A percentile compares a stretch with the other conserved stretches of the same genome.
These are phyloP conservation scores for Populus pruinosa DNA, from an alignment of 345 rosid genomes.

Conservation along the genomic window DNA sequence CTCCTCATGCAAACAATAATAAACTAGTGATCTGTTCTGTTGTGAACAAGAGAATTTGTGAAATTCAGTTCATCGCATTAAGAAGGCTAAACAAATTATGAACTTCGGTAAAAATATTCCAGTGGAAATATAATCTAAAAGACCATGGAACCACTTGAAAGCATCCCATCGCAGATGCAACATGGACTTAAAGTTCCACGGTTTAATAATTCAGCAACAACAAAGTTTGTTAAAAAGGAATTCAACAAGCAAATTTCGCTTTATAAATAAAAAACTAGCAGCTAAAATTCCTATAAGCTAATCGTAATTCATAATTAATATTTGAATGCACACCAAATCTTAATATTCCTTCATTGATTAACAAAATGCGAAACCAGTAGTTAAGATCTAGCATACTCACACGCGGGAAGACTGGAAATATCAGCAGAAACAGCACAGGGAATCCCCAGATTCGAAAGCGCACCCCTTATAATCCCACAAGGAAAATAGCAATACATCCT, in stretches of 20 bases:
- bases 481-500: slow-evolving; percentile 93
- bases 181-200: too few species aligned
- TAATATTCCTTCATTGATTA: not conserved
- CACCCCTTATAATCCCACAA: slow-evolving; percentile 94
- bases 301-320: not conserved
- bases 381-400: slow-evolving; percentile 42
- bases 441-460: slow-evolving; percentile 92
- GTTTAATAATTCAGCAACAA: not conserved
- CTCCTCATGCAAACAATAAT: not conserved
- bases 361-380: not conserved
- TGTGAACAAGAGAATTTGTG: not conserved
- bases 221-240: not conserved
- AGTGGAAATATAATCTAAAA: too few species aligned
- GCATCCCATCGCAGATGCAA: not conserved
- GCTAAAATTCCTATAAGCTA: not conserved
- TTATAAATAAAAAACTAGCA: not conserved
- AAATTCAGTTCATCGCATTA: not conserved
- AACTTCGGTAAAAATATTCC: not conserved
- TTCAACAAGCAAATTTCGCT: not conserved
- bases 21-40: not conserved
- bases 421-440: slow-evolving; percentile 97
- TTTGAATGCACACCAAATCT: not conserved
- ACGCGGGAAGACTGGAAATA: slow-evolving; percentile 87
- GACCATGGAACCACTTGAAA: not conserved
- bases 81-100: not conserved